Evolutionary conservation across 225 moss, liverwort and hornwort species (phyloP).

Genomic region (Rhytidiadelphus loreus): DNA sequence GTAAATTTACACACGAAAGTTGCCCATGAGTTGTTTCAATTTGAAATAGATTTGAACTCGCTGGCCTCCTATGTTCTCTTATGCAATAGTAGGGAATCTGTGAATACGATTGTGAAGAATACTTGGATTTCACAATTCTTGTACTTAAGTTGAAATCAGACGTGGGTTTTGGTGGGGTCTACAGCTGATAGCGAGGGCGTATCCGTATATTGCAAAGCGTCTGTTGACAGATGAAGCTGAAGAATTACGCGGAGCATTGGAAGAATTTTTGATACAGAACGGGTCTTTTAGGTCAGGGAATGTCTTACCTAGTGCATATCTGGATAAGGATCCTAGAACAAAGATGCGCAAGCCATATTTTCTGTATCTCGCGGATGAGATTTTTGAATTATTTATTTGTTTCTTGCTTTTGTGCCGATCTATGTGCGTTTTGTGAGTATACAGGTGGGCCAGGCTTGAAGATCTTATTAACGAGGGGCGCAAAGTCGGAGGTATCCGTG

Average conservation of each 20-base stretch:
- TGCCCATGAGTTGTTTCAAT: background rate
- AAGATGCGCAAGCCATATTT: background rate
- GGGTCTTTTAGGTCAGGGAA: conserved; percentile 49
- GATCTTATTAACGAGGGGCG: conserved; percentile 50
- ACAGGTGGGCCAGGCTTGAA: conserved; percentile 57
- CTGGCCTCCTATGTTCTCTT: background rate
- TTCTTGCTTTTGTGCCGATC: background rate
- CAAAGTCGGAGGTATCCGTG: conserved; percentile 55
- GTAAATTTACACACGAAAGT: background rate
- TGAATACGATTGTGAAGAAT: background rate
- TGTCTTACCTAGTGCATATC: background rate
- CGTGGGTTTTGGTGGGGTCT: conserved; percentile 3
- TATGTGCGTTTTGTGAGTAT: background rate
- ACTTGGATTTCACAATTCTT: background rate
- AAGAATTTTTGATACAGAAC: conserved; percentile 59
- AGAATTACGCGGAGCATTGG: conserved; percentile 49
- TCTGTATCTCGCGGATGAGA: background rate
- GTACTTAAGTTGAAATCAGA: background rate
- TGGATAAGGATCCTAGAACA: background rate
- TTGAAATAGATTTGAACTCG: background rate
- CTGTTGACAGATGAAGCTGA: conserved; percentile 60
- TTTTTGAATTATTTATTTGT: background rate
- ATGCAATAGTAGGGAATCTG: background rate
- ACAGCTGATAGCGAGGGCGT: conserved; percentile 60
- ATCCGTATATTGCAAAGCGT: conserved; percentile 64